Conservation (phyloP, 176 grass and related monocot genomes). For the Saccharum spontaneum region DNA sequence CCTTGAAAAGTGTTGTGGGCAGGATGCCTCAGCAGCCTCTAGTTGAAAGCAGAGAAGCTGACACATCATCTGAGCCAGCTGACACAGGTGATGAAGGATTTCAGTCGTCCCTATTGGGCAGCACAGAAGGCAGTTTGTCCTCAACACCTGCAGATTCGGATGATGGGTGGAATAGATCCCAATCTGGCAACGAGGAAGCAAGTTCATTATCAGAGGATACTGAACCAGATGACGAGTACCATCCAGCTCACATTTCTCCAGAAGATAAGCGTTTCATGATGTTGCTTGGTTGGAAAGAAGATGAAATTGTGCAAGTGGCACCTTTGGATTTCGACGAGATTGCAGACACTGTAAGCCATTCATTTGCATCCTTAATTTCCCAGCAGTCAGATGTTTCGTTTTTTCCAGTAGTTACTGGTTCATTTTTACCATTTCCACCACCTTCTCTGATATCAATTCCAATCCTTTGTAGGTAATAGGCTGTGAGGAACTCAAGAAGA, state of each 20-base stretch:
- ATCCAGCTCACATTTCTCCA: slow-evolving; percentile 35
- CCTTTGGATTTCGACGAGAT: slow-evolving; percentile 65
- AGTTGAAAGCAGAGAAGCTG: slow-evolving; percentile 18
- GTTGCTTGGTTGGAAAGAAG: slow-evolving; percentile 63
- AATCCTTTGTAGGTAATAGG: slow-evolving; percentile 42
- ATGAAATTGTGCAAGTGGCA: slow-evolving; percentile 51
- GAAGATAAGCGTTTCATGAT: slow-evolving; percentile 53
- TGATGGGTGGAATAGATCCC: slow-evolving; percentile 48
- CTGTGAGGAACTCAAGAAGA: slow-evolving; percentile 41
- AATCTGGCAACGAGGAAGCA: slow-evolving; percentile 41
- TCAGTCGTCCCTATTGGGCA: slow-evolving; percentile 31
- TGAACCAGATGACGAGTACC: slow-evolving; percentile 40
- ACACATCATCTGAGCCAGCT: slow-evolving; percentile 37
- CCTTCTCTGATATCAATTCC: slow-evolving; percentile 28
- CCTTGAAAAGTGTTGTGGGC: slow-evolving; percentile 8
- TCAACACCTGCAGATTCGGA: slow-evolving; percentile 52
- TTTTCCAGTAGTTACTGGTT: not conserved
- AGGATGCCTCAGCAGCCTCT: slow-evolving; percentile 28
- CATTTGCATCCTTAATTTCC: slow-evolving; percentile 34
- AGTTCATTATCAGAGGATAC: slow-evolving; percentile 49
- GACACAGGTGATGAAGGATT: slow-evolving; percentile 46
- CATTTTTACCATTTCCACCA: not conserved
- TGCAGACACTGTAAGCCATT: slow-evolving; percentile 53
- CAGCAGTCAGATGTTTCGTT: not conserved
- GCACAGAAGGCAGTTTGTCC: slow-evolving; percentile 36